phyloP scores from a whole-genome alignment of 2,329 filamentous ascomycete genomes.

The Parafenestella ontariensis region DNA sequence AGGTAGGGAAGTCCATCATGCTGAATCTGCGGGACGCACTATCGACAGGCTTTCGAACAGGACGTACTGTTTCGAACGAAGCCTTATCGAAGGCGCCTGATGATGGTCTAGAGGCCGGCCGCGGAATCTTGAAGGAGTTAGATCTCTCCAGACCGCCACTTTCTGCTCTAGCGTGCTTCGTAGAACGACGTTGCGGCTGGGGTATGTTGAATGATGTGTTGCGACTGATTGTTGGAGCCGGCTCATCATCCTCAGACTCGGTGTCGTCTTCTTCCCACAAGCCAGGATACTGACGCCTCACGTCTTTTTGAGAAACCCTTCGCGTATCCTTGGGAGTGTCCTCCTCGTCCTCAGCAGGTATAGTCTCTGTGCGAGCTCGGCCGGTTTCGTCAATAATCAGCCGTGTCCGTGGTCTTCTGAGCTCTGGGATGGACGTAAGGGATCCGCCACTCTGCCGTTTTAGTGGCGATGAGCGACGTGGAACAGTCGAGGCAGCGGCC shows the following conservation, averaged over 20 bases:
- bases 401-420: slow-evolving; percentile 51
- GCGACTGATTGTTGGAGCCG: slow-evolving; percentile 40
- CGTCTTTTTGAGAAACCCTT: slow-evolving; percentile 32
- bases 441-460: slow-evolving; percentile 53
- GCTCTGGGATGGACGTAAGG: slow-evolving; percentile 56
- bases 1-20: slow-evolving; percentile 42
- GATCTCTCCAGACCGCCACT: slow-evolving; percentile 36
- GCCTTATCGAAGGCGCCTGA: slow-evolving; percentile 41
- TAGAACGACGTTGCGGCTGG: slow-evolving; percentile 38
- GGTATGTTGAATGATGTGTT: slow-evolving; percentile 46
- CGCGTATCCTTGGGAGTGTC: slow-evolving; percentile 36
- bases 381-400: slow-evolving; percentile 58
- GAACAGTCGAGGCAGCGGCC: slow-evolving; percentile 39
- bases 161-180: slow-evolving; percentile 46
- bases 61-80: slow-evolving; percentile 39
- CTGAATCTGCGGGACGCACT: slow-evolving; percentile 40
- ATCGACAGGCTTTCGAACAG: slow-evolving; percentile 28
- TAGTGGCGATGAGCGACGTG: slow-evolving; percentile 55
- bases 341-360: slow-evolving; percentile 44
- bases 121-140: slow-evolving; percentile 43
- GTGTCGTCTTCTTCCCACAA: slow-evolving; percentile 53
- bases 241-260: slow-evolving; percentile 47
- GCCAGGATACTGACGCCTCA: slow-evolving; percentile 51
- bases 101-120: slow-evolving; percentile 41
- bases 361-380: slow-evolving; percentile 56